Evolutionary conservation across 192 early-diverging fungal species (phyloP), one percentile per base, ranked within the genome.

Genomic region (Backusella tarrabulga): DNA sequence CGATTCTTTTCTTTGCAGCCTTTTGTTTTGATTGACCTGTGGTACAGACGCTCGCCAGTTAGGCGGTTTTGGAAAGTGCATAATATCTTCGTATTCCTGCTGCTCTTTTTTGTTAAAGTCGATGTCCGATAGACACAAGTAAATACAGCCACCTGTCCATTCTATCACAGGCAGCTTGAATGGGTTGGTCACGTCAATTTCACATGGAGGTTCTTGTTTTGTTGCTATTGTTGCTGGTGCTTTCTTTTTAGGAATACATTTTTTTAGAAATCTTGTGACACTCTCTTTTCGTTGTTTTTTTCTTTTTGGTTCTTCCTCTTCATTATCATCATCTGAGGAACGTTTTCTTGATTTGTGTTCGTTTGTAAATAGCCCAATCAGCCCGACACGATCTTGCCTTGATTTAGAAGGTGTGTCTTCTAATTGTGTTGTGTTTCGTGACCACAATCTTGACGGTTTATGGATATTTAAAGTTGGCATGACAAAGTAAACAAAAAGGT

Each of bases 381-480:
- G 56, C 12, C 56, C 56, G 11, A 9, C 23, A 11, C 56, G 56
- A 63, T 63, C 56, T 63, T 14, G 56, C 56, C 56, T 63, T 63
- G 56, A 63, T 63, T 14, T 63, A 6, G 46, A 50, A 63, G 56
- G 21, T 63, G 23, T 14, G 8, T 63, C 56, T 63, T 29, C 23
- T 63, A 29, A 23, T 9, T 23, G 21, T 63, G 21, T 63, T 63
- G 56, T 63, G 56, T 63, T 63, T 63, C 56, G 56, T 29, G 56
- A 63, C 56, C 56, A 63, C 56, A 63, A 23, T 63, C 56, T 63
- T 63, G 56, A 63, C 56, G 56, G 56, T 63, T 63, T 63, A 63
- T 63, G 56, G 56, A 63, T 63, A 29, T 2, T 63, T 63, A 63
- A 63, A 23, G 41, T 70, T n/a, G 68, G 34, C 35, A 70, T 23